These are phyloP conservation scores for Xylaria arbuscula DNA, from an alignment of 2,329 filamentous ascomycete species.

Conservation along the genomic window DNA sequence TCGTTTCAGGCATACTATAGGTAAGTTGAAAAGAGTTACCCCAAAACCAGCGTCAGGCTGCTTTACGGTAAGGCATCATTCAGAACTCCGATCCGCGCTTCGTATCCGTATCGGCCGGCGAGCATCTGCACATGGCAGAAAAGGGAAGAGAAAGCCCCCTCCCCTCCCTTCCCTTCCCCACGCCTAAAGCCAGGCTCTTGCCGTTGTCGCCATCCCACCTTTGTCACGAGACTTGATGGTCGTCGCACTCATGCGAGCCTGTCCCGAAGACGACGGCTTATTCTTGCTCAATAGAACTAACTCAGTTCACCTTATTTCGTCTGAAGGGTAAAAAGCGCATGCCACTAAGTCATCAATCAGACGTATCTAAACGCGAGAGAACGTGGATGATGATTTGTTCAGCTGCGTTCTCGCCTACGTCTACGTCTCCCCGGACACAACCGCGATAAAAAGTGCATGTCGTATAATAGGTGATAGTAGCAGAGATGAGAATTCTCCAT, in stretches of 20 bases:
- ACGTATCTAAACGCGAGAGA: not conserved
- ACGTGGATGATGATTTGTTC: not conserved
- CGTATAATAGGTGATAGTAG: not conserved
- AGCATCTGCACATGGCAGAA: slow-evolving; percentile 5
- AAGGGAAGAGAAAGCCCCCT: not conserved
- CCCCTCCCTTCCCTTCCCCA: not conserved
- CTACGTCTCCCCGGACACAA: not conserved
- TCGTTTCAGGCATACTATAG: not conserved
- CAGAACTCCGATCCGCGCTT: not conserved
- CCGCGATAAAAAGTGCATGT: not conserved
- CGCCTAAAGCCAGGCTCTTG: not conserved
- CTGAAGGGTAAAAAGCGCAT: too few relatives aligned
- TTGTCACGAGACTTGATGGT: not conserved
- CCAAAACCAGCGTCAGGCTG: slow-evolving; percentile 3
- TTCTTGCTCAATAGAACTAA: not conserved
- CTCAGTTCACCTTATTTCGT: not conserved
- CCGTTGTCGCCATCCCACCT: not conserved
- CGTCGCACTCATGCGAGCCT: not conserved
- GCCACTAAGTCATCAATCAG: not conserved
- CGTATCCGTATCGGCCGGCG: not conserved
- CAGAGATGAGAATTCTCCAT: slow-evolving; percentile 34
- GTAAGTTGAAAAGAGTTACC: not conserved
- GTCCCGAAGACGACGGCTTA: not conserved
- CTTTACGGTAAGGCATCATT: slow-evolving; percentile 9
- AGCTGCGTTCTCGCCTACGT: not conserved